These are phyloP conservation scores for Sordariomycetes sp. DNA, from an alignment of 2,329 filamentous ascomycete species.

Conservation along the genomic window DNA sequence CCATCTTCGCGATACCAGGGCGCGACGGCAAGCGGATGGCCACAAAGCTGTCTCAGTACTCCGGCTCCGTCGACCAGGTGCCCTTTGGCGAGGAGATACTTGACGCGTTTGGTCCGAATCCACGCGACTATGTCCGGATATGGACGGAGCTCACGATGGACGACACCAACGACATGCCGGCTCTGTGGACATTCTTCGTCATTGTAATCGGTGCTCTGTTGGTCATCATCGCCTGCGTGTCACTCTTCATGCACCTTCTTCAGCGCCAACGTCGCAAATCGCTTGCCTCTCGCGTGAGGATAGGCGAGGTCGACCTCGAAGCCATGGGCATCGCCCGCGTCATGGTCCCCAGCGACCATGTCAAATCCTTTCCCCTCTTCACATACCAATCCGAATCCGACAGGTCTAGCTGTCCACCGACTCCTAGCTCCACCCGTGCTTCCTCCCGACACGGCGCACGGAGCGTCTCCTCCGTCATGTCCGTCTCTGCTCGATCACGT, in stretches of 20 bases:
- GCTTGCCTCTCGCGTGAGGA: constrained; percentile 56
- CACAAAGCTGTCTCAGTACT: constrained; percentile 60
- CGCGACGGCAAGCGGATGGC: constrained; percentile 55
- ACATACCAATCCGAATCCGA: constrained; percentile 53
- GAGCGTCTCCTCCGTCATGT: constrained; percentile 13
- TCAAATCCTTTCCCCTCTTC: constrained; percentile 69
- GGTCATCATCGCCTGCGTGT: constrained; percentile 52
- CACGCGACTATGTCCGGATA: constrained; percentile 45
- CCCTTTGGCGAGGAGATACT: constrained; percentile 45
- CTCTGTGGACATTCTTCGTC: constrained; percentile 68
- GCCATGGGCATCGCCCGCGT: constrained; percentile 72
- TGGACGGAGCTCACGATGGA: constrained; percentile 40
- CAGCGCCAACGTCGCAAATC: constrained; percentile 57
- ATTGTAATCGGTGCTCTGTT: constrained; percentile 61
- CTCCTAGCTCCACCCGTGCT: constrained; percentile 19
- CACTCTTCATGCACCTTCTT: constrained; percentile 60
- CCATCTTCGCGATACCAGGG: constrained; percentile 71
- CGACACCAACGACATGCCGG: constrained; percentile 42
- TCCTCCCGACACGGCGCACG: constrained; percentile 16
- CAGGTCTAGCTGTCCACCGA: constrained; percentile 18
- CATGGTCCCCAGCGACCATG: constrained; percentile 57
- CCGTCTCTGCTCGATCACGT: constrained; percentile 3
- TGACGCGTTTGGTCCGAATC: constrained; percentile 37
- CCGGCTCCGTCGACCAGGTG: constrained; percentile 54
- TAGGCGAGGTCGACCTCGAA: constrained; percentile 77